phyloP scores from a whole-genome alignment of 176 grass and related monocot genomes.

The Secale cereale region DNA sequence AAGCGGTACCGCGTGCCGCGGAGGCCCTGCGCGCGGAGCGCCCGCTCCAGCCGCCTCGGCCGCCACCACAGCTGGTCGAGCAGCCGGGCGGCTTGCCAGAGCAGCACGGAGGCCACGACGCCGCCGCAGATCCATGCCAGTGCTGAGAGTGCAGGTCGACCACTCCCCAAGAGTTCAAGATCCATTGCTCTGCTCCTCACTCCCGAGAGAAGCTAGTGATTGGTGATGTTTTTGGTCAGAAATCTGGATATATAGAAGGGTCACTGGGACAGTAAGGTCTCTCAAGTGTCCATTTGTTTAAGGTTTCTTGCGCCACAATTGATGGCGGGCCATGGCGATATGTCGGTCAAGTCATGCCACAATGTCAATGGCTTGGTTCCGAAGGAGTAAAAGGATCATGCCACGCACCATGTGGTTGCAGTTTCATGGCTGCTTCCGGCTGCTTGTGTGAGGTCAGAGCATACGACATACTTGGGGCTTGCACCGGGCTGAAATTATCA shows the following conservation, averaged over 20 bases:
- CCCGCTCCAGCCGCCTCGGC: not conserved
- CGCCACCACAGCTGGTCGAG: not conserved
- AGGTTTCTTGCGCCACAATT: not conserved
- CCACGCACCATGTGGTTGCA: not conserved
- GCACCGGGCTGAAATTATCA: not conserved
- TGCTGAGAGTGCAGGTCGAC: not conserved
- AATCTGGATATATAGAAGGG: not conserved
- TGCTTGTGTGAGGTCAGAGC: not conserved
- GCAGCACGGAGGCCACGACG: not conserved
- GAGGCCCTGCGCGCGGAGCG: not conserved
- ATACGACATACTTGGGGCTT: not conserved
- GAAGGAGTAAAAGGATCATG: too few relatives aligned
- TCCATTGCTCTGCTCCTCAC: not conserved
- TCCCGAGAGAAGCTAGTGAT: not conserved
- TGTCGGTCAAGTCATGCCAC: not conserved
- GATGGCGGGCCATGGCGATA: not conserved
- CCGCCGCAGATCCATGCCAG: not conserved
- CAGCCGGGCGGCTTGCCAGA: not conserved
- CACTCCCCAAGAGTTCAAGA: fast-evolving
- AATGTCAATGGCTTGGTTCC: not conserved
- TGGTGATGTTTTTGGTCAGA: not conserved
- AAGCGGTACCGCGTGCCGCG: not conserved
- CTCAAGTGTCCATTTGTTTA: not conserved
- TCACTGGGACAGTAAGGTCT: not conserved
- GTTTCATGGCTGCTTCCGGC: not conserved